A percentile compares a stretch with the other conserved stretches of the same genome.
Evolutionary conservation across 2,329 filamentous ascomycete genomes (phyloP).

Genomic region (Periconia macrospinosa): DNA sequence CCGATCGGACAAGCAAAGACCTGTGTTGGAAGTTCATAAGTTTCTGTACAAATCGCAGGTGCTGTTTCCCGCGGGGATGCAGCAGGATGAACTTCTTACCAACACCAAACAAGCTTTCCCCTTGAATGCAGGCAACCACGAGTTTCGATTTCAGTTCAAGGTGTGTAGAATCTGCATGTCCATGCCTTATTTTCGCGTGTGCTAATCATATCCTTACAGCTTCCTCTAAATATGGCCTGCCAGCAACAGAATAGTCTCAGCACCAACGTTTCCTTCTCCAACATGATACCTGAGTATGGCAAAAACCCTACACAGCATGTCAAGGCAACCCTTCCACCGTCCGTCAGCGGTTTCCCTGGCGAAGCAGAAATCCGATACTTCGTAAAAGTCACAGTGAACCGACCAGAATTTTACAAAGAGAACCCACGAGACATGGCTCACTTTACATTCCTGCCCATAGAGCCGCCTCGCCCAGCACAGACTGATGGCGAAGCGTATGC

Average conservation of each 20-base stretch:
- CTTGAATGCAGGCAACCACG: constrained; percentile 69
- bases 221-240: constrained; percentile 73
- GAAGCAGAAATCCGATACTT: constrained; percentile 93
- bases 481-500: constrained; percentile 82
- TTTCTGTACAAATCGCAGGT: constrained; percentile 74
- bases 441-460: constrained; percentile 90
- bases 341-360: constrained; percentile 80
- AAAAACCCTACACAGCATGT: constrained; percentile 64
- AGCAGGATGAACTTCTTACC: constrained; percentile 41
- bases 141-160: constrained; percentile 79
- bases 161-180: constrained; percentile 47
- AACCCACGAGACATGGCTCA: constrained; percentile 66
- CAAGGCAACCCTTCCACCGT: constrained; percentile 84
- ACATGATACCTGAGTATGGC: constrained; percentile 49
- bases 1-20: constrained; percentile 47
- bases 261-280: constrained; percentile 48
- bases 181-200: neutral
- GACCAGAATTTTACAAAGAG: constrained; percentile 87
- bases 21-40: constrained; percentile 57
- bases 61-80: constrained; percentile 66
- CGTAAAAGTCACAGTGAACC: constrained; percentile 89
- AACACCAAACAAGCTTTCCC: constrained; percentile 55
- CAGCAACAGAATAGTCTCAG: constrained; percentile 39
- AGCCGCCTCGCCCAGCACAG: constrained; percentile 72
- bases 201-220: constrained; percentile 23